phyloP scores from a whole-genome alignment of 371 early-diverging fungal genomes.

The Mucor sp. region DNA sequence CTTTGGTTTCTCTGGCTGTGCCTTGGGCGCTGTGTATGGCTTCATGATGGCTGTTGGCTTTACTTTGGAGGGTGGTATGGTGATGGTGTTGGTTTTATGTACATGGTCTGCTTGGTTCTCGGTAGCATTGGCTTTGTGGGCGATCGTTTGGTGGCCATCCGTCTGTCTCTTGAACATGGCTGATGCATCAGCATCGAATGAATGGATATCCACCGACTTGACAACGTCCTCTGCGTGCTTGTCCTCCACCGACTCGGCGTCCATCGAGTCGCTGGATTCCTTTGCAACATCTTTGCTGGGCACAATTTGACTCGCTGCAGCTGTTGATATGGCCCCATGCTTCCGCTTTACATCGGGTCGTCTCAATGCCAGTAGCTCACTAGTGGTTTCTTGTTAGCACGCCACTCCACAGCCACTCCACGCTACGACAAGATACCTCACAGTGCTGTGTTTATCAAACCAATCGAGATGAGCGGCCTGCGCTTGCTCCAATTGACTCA shows the following conservation, averaged over 20 bases:
- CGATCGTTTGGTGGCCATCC: neutral
- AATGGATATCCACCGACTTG: neutral
- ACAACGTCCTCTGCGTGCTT: neutral
- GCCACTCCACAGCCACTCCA: neutral
- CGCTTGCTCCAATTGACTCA: conserved; percentile 2
- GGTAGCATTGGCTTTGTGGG: neutral
- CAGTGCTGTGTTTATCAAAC: conserved; percentile 17
- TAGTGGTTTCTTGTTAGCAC: neutral
- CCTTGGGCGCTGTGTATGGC: neutral
- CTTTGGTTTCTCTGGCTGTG: neutral
- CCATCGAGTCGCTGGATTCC: neutral
- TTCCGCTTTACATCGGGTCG: neutral
- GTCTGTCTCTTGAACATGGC: neutral
- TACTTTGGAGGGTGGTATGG: neutral
- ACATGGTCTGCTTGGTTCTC: neutral
- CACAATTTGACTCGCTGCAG: neutral
- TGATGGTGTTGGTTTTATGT: neutral
- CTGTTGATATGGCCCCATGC: neutral
- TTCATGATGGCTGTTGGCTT: neutral
- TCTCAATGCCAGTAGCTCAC: conserved; percentile 3
- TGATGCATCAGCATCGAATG: neutral
- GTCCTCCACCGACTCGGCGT: too few species aligned
- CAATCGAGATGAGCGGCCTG: conserved; percentile 5
- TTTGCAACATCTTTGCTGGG: neutral
- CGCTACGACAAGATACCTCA: neutral